Conservation (phyloP, 148 eudicot species). For the Cornus controversa region DNA sequence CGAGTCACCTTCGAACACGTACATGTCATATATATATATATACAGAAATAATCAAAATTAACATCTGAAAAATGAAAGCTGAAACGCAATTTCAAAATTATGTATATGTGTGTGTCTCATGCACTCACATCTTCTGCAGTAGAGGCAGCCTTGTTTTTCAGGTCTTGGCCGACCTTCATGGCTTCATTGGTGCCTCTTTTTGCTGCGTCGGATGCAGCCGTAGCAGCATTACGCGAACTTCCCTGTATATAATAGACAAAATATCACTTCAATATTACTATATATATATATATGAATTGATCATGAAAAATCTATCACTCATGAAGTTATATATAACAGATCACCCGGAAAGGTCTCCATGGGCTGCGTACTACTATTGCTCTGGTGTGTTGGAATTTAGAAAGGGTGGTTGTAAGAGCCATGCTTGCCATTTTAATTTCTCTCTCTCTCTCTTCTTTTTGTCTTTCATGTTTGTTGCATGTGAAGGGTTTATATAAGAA, state of each 20-base stretch:
- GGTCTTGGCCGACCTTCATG: slow-evolving; percentile 36
- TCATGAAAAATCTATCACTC: not conserved
- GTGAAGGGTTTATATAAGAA: not conserved
- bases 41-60: not conserved
- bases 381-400: slow-evolving; percentile 19
- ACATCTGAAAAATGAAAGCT: no score
- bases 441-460: no score
- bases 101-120: no score
- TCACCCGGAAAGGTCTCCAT: slow-evolving; percentile 26
- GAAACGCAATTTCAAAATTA: no score
- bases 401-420: slow-evolving; percentile 17
- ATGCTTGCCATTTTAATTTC: slow-evolving; percentile 24
- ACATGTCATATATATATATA: not conserved
- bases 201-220: slow-evolving; percentile 32
- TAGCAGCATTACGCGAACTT: slow-evolving; percentile 17
- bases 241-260: slow-evolving; percentile 11
- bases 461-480: not conserved
- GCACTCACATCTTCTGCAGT: slow-evolving; percentile 45
- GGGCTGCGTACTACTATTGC: slow-evolving; percentile 1
- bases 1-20: slow-evolving; percentile 23
- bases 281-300: no score
- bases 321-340: not conserved
- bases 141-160: slow-evolving; percentile 46
- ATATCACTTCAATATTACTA: no score
- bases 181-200: slow-evolving; percentile 52